Evolutionary conservation across 2,329 filamentous ascomycete species (phyloP).

Genomic region (Aspergillus niger): DNA sequence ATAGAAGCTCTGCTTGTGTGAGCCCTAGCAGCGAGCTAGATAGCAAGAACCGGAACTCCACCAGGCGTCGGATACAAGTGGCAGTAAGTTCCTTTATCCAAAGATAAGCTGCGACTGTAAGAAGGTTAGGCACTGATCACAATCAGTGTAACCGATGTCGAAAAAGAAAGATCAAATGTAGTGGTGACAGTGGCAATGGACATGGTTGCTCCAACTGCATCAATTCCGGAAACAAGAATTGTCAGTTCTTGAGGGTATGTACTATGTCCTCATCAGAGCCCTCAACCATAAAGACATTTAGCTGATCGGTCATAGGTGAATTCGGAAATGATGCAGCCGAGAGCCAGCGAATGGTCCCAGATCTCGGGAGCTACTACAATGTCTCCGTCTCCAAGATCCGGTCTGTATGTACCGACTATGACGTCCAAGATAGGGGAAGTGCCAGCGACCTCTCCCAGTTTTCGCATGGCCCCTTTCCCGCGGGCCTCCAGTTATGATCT

Average conservation of each 20-base stretch:
- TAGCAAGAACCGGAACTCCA: slow-evolving; percentile 38
- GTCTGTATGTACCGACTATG: slow-evolving; percentile 23
- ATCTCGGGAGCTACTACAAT: slow-evolving; percentile 22
- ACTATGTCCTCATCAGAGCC: not conserved
- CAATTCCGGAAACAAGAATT: slow-evolving; percentile 64
- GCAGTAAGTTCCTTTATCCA: slow-evolving; percentile 44
- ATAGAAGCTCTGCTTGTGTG: slow-evolving; percentile 23
- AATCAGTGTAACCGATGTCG: slow-evolving; percentile 81
- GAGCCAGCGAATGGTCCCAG: slow-evolving; percentile 33
- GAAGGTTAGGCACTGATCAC: slow-evolving; percentile 11
- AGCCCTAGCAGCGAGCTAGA: slow-evolving; percentile 35
- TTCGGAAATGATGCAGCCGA: slow-evolving; percentile 32
- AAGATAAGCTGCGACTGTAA: not conserved
- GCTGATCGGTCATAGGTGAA: slow-evolving; percentile 35
- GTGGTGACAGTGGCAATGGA: slow-evolving; percentile 77
- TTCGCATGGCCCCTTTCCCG: slow-evolving; percentile 23
- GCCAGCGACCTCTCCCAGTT: slow-evolving; percentile 20
- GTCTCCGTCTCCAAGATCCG: slow-evolving; percentile 23
- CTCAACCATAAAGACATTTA: not conserved
- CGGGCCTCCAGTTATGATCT: slow-evolving; percentile 32
- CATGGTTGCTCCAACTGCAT: slow-evolving; percentile 81
- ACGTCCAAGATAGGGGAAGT: slow-evolving; percentile 15
- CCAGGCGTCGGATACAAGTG: slow-evolving; percentile 56
- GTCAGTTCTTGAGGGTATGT: slow-evolving; percentile 76
- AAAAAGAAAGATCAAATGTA: slow-evolving; percentile 93